Evolutionary conservation across 1,284 basidiomycete species (phyloP).

Genomic region (Cutaneotrichosporon dermatis): DNA sequence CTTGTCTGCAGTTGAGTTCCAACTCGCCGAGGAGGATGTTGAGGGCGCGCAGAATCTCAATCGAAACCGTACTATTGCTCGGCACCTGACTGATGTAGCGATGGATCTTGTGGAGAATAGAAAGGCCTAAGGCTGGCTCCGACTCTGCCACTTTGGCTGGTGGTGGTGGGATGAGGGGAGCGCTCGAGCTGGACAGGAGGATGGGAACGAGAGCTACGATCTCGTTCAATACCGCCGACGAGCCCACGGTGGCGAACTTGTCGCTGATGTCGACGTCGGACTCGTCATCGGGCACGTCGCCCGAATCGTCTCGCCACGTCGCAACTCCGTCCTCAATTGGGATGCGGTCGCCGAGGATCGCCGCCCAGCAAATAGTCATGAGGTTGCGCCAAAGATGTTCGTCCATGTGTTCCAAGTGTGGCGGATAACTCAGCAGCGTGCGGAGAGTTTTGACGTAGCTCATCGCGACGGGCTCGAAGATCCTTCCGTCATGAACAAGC

Average conservation of each 20-base stretch:
- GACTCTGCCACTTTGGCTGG: background rate
- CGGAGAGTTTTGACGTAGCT: constrained; percentile 77
- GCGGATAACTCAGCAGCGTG: constrained; percentile 59
- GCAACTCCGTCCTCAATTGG: constrained; percentile 23
- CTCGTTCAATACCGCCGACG: constrained; percentile 46
- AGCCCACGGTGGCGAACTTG: constrained; percentile 5
- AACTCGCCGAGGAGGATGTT: constrained; percentile 65
- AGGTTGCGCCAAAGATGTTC: constrained; percentile 63
- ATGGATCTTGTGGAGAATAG: constrained; percentile 61
- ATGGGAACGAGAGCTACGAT: constrained; percentile 63
- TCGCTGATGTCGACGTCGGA: constrained; percentile 16
- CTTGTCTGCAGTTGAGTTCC: constrained; percentile 63
- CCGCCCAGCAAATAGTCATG: constrained; percentile 69
- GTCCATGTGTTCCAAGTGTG: constrained; percentile 74
- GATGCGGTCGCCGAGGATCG: constrained; percentile 64
- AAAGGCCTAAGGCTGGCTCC: constrained; percentile 48
- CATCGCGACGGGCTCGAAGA: constrained; percentile 65
- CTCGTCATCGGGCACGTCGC: constrained; percentile 9
- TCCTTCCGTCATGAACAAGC: constrained; percentile 56
- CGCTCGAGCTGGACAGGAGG: constrained; percentile 57
- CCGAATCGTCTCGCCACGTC: constrained; percentile 29
- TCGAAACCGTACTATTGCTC: constrained; percentile 66
- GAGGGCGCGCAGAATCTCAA: constrained; percentile 65
- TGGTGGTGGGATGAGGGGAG: constrained; percentile 32
- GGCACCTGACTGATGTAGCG: constrained; percentile 62